phyloP scores from a whole-genome alignment of 2,329 filamentous ascomycete species.

The Trichophyton mentagrophytes region DNA sequence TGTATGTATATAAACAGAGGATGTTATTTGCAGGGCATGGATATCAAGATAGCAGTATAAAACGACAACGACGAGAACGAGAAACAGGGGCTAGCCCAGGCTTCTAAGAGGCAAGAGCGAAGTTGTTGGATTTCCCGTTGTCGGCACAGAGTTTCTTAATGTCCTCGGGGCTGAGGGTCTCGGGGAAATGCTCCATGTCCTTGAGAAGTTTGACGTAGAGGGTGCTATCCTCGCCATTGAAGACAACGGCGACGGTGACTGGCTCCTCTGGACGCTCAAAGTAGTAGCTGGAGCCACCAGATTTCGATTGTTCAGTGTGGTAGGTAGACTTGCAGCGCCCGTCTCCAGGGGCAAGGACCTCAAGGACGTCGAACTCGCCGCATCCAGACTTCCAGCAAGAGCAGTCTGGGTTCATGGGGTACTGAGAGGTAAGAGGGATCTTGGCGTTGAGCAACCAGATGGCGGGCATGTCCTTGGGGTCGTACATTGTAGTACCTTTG shows the following conservation, averaged over 20 bases:
- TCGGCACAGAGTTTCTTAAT: slow-evolving; percentile 9
- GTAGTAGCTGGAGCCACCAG: slow-evolving; percentile 57
- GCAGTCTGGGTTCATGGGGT: slow-evolving; percentile 45
- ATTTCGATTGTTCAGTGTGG: slow-evolving; percentile 40
- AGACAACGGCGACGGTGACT: slow-evolving; percentile 54
- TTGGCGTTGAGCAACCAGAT: slow-evolving; percentile 64
- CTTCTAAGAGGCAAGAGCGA: slow-evolving; percentile 9
- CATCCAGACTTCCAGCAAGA: slow-evolving; percentile 60
- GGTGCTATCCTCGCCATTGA: slow-evolving; percentile 39
- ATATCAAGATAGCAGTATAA: neutral
- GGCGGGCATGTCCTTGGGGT: slow-evolving; percentile 64
- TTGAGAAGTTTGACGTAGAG: slow-evolving; percentile 46
- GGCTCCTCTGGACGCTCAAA: slow-evolving; percentile 51
- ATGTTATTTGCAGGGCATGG: neutral
- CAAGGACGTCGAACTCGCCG: slow-evolving; percentile 64
- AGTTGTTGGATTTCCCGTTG: slow-evolving; percentile 8
- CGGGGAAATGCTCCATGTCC: slow-evolving; percentile 18
- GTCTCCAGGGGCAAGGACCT: slow-evolving; percentile 54
- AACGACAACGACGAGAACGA: neutral
- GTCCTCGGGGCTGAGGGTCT: slow-evolving; percentile 8
- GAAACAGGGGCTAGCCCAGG: neutral
- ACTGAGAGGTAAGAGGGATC: slow-evolving; percentile 59
- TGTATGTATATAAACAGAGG: neutral
- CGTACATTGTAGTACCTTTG: slow-evolving; percentile 45
- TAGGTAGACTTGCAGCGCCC: slow-evolving; percentile 57